Conservation (phyloP, 108 stramenopile genomes). For the Discostella stelligeroides region DNA sequence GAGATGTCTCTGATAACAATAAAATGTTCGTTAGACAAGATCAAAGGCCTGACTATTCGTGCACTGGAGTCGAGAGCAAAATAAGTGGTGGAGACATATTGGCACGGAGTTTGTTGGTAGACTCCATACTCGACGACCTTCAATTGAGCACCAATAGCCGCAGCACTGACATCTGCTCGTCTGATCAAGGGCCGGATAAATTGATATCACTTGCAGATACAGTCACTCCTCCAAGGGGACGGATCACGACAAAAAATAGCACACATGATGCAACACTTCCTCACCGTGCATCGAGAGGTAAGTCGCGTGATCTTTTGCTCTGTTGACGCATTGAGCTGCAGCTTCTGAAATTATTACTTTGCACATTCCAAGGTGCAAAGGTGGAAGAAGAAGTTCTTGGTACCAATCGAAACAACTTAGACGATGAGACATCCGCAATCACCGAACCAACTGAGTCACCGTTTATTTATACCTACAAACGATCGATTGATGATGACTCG, state of each 20-base stretch:
- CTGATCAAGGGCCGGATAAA: conserved; percentile 9
- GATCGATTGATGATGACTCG: conserved; percentile 41
- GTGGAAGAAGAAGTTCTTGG: neutral
- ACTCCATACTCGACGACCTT: conserved; percentile 9
- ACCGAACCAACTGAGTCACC: conserved; percentile 42
- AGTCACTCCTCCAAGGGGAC: conserved; percentile 5
- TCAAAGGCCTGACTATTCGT: conserved; percentile 12
- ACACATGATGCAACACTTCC: neutral
- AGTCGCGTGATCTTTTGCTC: neutral
- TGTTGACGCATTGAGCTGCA: too few species aligned
- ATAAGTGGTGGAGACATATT: neutral
- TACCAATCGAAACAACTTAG: neutral
- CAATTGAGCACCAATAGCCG: neutral
- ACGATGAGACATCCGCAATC: conserved; percentile 37
- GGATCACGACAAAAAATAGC: neutral
- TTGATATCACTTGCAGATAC: neutral
- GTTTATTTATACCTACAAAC: conserved; percentile 43
- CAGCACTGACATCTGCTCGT: neutral
- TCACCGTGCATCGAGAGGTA: neutral
- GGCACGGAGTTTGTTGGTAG: neutral
- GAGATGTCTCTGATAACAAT: conserved; percentile 23
- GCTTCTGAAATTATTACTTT: too few species aligned
- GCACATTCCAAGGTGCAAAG: neutral
- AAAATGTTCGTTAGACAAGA: conserved; percentile 12
- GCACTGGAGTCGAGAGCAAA: conserved; percentile 17